Evolutionary conservation across 495 filamentous ascomycete species (phyloP).

Genomic region (Penicillium waksmanii): DNA sequence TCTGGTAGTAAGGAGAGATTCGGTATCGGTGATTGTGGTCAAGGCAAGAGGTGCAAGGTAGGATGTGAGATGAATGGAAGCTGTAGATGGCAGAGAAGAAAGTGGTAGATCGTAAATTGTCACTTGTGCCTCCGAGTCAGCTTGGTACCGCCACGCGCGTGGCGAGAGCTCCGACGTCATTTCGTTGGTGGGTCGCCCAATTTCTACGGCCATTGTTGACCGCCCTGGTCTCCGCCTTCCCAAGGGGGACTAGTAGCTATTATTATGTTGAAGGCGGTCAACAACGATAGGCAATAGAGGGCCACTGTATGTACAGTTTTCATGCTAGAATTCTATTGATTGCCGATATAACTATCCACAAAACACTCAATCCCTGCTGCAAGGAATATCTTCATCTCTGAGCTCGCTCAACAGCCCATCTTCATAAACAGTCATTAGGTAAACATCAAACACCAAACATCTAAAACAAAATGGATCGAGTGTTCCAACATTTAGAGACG

Average conservation of each 20-base stretch:
- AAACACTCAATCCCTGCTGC: neutral
- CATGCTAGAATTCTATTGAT: neutral
- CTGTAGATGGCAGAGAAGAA: neutral
- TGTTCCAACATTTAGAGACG: conserved; percentile 13
- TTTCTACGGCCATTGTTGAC: neutral
- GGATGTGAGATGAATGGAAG: neutral
- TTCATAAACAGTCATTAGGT: neutral
- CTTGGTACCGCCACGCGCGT: neutral
- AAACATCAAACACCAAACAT: neutral
- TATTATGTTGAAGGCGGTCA: too few species aligned
- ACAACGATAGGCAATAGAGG: too few species aligned
- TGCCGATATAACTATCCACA: neutral
- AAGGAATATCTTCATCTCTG: neutral
- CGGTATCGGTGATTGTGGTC: neutral
- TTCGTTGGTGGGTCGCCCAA: neutral
- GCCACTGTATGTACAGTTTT: too few species aligned
- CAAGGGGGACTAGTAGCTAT: too few species aligned
- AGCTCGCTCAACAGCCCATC: neutral
- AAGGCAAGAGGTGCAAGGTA: neutral
- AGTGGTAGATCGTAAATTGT: neutral
- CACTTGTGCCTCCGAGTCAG: too few species aligned
- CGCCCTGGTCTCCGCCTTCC: too few species aligned
- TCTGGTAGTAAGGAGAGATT: conserved; percentile 13
- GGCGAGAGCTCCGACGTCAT: conserved; percentile 6
- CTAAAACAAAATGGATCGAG: neutral